These are phyloP conservation scores for Xylaria arbuscula DNA, from an alignment of 2,329 filamentous ascomycete species.

Conservation along the genomic window DNA sequence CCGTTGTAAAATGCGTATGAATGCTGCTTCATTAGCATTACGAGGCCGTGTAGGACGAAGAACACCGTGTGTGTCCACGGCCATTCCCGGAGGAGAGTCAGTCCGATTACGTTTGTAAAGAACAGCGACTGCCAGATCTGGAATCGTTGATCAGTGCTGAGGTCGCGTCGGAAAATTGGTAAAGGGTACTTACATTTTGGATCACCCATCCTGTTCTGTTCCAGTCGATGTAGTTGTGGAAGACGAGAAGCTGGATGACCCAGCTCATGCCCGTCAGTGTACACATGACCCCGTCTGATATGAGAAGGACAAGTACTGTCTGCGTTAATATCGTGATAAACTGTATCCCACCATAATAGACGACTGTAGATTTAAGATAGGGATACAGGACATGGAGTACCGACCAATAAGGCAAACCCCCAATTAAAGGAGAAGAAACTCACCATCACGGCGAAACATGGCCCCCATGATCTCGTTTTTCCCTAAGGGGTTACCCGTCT, in stretches of 20 bases:
- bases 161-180: too few species aligned
- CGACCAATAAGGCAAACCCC: not conserved
- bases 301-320: slow-evolving; percentile 61
- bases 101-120: slow-evolving; percentile 69
- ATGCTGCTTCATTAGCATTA: slow-evolving; percentile 87
- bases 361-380: not conserved
- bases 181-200: slow-evolving; percentile 66
- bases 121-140: slow-evolving; percentile 76
- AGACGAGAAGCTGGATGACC: slow-evolving; percentile 70
- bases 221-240: slow-evolving; percentile 73
- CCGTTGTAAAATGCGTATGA: slow-evolving; percentile 84
- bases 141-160: slow-evolving; percentile 8
- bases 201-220: slow-evolving; percentile 76
- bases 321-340: not conserved
- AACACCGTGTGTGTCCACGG: slow-evolving; percentile 74
- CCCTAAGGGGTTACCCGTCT: slow-evolving; percentile 75
- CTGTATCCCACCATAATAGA: not conserved
- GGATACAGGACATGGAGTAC: not conserved
- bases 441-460: slow-evolving; percentile 68
- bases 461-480: slow-evolving; percentile 76
- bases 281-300: slow-evolving; percentile 78
- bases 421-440: slow-evolving; percentile 30
- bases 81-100: slow-evolving; percentile 79
- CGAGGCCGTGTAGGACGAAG: slow-evolving; percentile 77
- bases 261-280: slow-evolving; percentile 72